phyloP scores from a whole-genome alignment of 768 basidiomycete species.

The Suillus hirtellus region DNA sequence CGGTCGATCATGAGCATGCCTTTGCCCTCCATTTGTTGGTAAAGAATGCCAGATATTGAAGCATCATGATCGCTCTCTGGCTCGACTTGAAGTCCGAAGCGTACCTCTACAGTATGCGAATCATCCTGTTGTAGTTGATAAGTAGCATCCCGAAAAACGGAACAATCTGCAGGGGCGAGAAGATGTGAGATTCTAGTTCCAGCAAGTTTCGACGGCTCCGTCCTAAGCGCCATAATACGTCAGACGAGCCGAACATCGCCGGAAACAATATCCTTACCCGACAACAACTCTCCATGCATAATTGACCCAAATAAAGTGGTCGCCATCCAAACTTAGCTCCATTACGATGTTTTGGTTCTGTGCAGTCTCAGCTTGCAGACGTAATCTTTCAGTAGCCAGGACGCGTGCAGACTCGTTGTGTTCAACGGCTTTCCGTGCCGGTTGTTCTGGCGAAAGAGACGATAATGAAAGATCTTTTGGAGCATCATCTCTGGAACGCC shows the following conservation, averaged over 20 bases:
- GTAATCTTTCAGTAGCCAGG: constrained; percentile 85
- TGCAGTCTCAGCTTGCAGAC: constrained; percentile 89
- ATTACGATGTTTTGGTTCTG: constrained; percentile 96
- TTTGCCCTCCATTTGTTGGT: constrained; percentile 93
- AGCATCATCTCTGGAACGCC: constrained; percentile 60
- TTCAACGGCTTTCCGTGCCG: constrained; percentile 49
- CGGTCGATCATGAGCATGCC: constrained; percentile 99
- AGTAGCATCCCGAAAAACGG: constrained; percentile 85
- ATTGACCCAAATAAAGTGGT: constrained; percentile 94
- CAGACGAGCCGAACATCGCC: constrained; percentile 15
- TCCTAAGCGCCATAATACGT: constrained; percentile 45
- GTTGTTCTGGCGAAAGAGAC: constrained; percentile 37
- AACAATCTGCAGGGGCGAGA: constrained; percentile 76
- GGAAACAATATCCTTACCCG: constrained; percentile 53
- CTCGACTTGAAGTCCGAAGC: constrained; percentile 82
- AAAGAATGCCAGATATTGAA: constrained; percentile 49
- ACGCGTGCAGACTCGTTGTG: constrained; percentile 76
- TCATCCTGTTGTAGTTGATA: constrained; percentile 86
- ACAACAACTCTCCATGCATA: constrained; percentile 93
- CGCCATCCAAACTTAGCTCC: constrained; percentile 91
- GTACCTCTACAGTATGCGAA: constrained; percentile 90
- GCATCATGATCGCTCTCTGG: constrained; percentile 58
- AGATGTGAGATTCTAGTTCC: constrained; percentile 81
- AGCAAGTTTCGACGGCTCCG: constrained; percentile 76
- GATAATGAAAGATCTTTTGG: constrained; percentile 47